Conservation (phyloP, 2,329 filamentous ascomycete species). For the Fusarium sp. region DNA sequence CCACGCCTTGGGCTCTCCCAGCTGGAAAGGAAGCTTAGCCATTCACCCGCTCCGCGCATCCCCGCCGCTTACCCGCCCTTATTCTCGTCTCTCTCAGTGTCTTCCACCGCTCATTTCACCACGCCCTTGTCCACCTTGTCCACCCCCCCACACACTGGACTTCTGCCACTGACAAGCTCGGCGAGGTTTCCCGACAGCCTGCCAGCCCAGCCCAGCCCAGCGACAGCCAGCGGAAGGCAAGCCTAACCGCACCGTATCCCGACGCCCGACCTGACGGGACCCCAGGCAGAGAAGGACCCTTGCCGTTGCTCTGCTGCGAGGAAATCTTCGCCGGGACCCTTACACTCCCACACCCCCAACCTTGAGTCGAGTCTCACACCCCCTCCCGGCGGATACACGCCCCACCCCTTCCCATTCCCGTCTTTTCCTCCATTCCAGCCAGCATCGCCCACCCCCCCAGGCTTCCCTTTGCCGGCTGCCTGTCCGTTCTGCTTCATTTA, state of each 20-base stretch:
- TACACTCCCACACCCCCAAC: constrained; percentile 24
- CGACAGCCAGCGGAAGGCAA: constrained; percentile 11
- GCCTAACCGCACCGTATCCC: constrained; percentile 20
- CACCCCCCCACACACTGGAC: neutral
- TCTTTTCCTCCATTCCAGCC: constrained; percentile 31
- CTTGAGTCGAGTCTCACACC: constrained; percentile 1
- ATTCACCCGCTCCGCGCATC: constrained; percentile 26
- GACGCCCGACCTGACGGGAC: constrained; percentile 26
- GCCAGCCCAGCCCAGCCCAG: neutral
- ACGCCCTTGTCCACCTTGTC: constrained; percentile 21
- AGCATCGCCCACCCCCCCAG: constrained; percentile 35
- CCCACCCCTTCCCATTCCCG: constrained; percentile 12
- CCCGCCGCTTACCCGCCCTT: constrained; percentile 31
- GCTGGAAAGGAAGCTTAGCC: neutral
- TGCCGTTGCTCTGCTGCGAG: constrained; percentile 14
- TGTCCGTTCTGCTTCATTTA: constrained; percentile 44
- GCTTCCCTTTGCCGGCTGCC: constrained; percentile 42
- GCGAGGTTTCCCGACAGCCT: neutral
- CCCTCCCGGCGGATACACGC: constrained; percentile 16
- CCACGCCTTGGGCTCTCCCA: neutral
- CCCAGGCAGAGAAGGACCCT: constrained; percentile 13
- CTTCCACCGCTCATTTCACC: constrained; percentile 34
- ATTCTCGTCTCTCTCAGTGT: constrained; percentile 12
- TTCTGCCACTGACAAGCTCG: neutral
- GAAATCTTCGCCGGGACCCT: constrained; percentile 32